Base-by-base conservation (phyloP, 495 filamentous ascomycete genomes). In the Saxophila tyrrhenica region DNA sequence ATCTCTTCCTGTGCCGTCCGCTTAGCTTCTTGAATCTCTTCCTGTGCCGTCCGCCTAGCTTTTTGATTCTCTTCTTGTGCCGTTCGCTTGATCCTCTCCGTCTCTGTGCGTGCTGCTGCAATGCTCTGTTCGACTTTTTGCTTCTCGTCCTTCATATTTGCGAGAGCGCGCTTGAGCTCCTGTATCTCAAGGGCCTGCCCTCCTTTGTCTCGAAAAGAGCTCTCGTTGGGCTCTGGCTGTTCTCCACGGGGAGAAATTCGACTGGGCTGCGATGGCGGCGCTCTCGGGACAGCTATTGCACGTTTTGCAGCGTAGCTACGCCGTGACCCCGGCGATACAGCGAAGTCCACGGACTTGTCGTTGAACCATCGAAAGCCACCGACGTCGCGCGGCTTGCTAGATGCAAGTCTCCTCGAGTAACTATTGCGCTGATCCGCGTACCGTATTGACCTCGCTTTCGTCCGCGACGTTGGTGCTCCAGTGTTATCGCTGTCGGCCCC, bases 371-470 rank as follows among this genome's bases (percentile, higher is more conserved):
- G 29, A 13, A 35, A 35, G 29, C 7, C 29, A 35, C 29, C 7
- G 13, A 35, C 13, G 29, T 13, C 13, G 29, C 29, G 29, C 29
- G 5, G 29, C 29, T 13, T 5, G 7, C 29, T 13, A 35, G 13
- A 35, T 13, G 13, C 48, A 41, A 55, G 55, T 17, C 52, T 41
- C 21, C 52, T 52, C 16, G 57, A 55, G 9, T 32, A 39, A 52
- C 51, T 52, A 46, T 48, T 52, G 13, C 57, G 39, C 7, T 32
- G 24, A 32, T 60, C 57, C 20, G 56, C 21, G 8, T 52, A 51
- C 17, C 51, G 29, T 1, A 15, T 41, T 2, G 56, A 53, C 15
- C 50, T 50, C 9, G 45, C 25, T 10, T 50, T 50, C 19, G 20
- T 22, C 15, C 11, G 10, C 21, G 46, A 20, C 21, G 10, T 44